A percentile compares a stretch with the other conserved stretches of the same genome.
Conservation (phyloP, 306 rosid genomes). For the Amphicarpaea edgeworthii region DNA sequence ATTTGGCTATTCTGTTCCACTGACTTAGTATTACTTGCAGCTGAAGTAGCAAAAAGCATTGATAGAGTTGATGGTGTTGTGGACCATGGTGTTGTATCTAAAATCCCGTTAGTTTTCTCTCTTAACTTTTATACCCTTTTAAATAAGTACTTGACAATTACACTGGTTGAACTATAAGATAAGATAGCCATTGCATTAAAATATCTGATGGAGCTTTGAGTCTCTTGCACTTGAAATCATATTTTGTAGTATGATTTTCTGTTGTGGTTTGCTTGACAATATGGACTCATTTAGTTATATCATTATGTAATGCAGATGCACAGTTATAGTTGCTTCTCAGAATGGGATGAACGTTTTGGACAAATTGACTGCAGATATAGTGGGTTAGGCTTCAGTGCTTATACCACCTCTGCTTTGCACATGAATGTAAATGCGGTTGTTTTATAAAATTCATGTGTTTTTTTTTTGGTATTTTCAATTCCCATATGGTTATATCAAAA, state of each 20-base stretch:
- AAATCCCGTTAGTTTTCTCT: constrained; percentile 76
- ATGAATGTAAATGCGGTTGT: constrained; percentile 3
- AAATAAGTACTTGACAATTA: not conserved
- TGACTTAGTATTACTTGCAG: constrained; percentile 57
- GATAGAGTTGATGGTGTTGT: constrained; percentile 70
- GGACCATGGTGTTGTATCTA: constrained; percentile 77
- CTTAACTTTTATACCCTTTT: constrained; percentile 38
- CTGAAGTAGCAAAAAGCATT: constrained; percentile 69
- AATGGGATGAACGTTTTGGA: constrained; percentile 51
- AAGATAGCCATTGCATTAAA: too few relatives aligned
- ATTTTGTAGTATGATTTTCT: constrained; percentile 14
- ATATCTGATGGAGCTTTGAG: not conserved
- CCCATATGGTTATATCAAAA: not conserved
- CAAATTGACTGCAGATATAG: constrained; percentile 53
- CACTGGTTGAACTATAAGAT: constrained; percentile 5
- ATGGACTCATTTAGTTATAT: not conserved
- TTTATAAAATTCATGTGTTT: not conserved
- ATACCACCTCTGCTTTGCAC: constrained; percentile 23
- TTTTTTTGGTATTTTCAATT: not conserved
- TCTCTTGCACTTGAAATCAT: constrained; percentile 25
- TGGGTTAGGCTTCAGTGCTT: constrained; percentile 43
- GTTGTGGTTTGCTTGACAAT: constrained; percentile 10
- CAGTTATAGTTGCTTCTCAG: constrained; percentile 58
- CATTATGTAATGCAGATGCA: constrained; percentile 47
- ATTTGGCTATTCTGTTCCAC: constrained; percentile 17